Conservation (phyloP, 371 early-diverging fungal genomes). For the Lichtheimia ramosa region DNA sequence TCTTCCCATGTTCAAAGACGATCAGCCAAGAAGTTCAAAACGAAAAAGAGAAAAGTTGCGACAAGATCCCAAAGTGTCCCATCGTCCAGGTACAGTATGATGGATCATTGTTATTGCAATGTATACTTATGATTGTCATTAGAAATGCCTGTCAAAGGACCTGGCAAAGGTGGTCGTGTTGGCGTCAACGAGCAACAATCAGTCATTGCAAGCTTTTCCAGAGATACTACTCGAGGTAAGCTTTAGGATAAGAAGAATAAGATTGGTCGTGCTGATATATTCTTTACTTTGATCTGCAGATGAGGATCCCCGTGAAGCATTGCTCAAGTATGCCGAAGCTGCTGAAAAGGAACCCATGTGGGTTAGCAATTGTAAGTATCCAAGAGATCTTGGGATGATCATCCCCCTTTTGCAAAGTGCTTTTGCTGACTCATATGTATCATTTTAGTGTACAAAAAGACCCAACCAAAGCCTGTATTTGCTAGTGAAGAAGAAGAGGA, state of each 20-base stretch:
- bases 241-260: neutral
- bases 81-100: slow-evolving; percentile 62
- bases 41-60: slow-evolving; percentile 77
- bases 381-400: neutral
- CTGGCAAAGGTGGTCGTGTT: slow-evolving; percentile 83
- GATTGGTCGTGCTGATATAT: neutral
- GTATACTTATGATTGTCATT: slow-evolving; percentile 2
- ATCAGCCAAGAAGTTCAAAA: slow-evolving; percentile 64
- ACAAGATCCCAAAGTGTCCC: slow-evolving; percentile 72
- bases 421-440: neutral
- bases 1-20: slow-evolving; percentile 84
- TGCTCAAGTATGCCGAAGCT: slow-evolving; percentile 84
- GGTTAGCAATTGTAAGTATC: slow-evolving; percentile 65
- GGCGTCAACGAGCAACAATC: slow-evolving; percentile 84
- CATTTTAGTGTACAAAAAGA: slow-evolving; percentile 76
- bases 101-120: neutral
- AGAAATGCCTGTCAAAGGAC: slow-evolving; percentile 80
- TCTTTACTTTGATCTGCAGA: slow-evolving; percentile 36
- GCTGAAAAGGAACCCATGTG: slow-evolving; percentile 87
- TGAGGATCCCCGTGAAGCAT: slow-evolving; percentile 95
- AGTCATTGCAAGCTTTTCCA: slow-evolving; percentile 79
- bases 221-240: slow-evolving; percentile 75
- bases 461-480: slow-evolving; percentile 82
- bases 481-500: slow-evolving; percentile 69
- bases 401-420: neutral